phyloP scores from a whole-genome alignment of 192 early-diverging fungal genomes.

The Coemansia asiatica region DNA sequence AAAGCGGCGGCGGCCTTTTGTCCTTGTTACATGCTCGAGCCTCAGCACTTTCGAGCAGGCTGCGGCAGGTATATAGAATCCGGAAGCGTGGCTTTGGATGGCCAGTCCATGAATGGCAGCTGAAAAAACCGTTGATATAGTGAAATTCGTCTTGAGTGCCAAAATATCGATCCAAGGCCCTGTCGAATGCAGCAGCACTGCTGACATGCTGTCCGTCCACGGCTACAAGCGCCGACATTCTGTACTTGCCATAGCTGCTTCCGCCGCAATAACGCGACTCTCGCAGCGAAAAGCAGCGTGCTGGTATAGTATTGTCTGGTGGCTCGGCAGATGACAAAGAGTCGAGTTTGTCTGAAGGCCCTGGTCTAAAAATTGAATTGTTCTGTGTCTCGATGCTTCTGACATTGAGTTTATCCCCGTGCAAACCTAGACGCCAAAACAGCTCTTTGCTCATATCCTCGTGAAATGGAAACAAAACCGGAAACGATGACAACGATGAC shows the following conservation, averaged over 20 bases:
- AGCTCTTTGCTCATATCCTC: background rate
- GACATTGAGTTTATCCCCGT: background rate
- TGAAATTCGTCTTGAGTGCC: conserved; percentile 21
- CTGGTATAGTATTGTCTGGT: background rate
- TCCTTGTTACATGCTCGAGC: conserved; percentile 25
- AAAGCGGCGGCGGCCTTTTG: conserved; percentile 19
- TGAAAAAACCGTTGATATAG: conserved; percentile 36
- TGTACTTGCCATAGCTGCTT: conserved; percentile 20
- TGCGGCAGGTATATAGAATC: conserved; percentile 43
- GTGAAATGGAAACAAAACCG: background rate
- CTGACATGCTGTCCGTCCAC: conserved; percentile 23
- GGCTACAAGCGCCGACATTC: conserved; percentile 25
- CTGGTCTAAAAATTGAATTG: background rate
- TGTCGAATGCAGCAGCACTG: conserved; percentile 28
- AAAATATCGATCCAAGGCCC: conserved; percentile 37
- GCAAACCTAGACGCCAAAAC: background rate
- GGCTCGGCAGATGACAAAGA: background rate
- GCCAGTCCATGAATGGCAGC: conserved; percentile 38
- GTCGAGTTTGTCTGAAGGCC: background rate
- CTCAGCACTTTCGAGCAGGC: conserved; percentile 33
- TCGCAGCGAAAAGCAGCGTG: conserved; percentile 28
- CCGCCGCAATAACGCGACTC: conserved; percentile 36
- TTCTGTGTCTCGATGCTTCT: background rate
- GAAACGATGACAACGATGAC: no score
- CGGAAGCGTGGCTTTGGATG: conserved; percentile 26